phyloP scores from a whole-genome alignment of 2,329 filamentous ascomycete species.

The Raffaelea albimanens region DNA sequence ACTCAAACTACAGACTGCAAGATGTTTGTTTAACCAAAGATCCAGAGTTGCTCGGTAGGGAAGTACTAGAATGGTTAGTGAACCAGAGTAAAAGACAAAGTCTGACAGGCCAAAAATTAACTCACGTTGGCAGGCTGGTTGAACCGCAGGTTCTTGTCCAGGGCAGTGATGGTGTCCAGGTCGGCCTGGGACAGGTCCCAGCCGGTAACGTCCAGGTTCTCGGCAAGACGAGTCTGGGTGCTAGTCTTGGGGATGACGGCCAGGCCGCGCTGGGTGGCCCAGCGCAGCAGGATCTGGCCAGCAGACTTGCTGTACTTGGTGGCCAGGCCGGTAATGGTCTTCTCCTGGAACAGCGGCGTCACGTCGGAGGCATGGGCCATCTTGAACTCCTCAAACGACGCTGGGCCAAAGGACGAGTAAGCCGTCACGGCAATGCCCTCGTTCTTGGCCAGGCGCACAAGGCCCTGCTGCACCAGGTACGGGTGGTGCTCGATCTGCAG shows the following conservation, averaged over 20 bases:
- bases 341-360: conserved; percentile 58
- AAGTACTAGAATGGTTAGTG: conserved; percentile 36
- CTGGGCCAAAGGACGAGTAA: conserved; percentile 76
- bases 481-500: conserved; percentile 89
- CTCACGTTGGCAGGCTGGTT: conserved; percentile 40
- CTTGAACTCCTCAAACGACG: conserved; percentile 69
- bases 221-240: conserved; percentile 34
- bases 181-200: conserved; percentile 47
- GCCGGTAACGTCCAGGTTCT: conserved; percentile 47
- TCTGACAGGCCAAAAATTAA: not conserved
- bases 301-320: conserved; percentile 62
- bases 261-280: conserved; percentile 74
- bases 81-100: not conserved
- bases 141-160: conserved; percentile 48
- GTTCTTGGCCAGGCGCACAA: conserved; percentile 59
- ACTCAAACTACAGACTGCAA: too few species aligned
- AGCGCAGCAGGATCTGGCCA: conserved; percentile 75
- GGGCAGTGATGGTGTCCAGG: conserved; percentile 42
- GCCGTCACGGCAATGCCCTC: conserved; percentile 69
- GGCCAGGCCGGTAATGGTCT: conserved; percentile 54
- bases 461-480: conserved; percentile 67
- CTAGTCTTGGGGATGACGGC: conserved; percentile 69
- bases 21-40: conserved; percentile 36
- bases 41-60: conserved; percentile 44
- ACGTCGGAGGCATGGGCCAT: conserved; percentile 54